Conservation (phyloP, 179 eudicot genomes). For the Beta lomatogona region DNA sequence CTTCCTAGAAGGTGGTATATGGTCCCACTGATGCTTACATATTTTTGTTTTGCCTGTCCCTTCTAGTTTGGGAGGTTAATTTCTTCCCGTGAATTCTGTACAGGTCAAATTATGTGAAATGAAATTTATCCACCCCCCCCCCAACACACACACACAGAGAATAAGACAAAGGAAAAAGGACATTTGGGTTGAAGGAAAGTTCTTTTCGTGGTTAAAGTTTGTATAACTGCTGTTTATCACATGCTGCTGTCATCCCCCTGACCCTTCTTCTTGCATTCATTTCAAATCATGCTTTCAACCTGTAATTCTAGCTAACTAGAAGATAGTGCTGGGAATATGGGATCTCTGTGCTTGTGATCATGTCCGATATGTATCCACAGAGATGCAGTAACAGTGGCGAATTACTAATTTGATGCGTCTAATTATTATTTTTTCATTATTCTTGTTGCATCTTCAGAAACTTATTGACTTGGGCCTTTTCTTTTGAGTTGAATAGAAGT, state of each 20-base stretch:
- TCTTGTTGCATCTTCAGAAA: background rate
- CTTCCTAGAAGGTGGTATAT: background rate
- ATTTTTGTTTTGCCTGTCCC: background rate
- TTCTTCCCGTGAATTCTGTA: background rate
- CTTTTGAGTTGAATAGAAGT: no score
- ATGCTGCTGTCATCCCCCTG: background rate
- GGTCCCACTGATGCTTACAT: background rate
- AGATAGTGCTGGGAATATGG: background rate
- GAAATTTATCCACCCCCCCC: background rate
- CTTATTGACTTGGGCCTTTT: background rate
- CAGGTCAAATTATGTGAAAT: background rate
- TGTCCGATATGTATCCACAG: background rate
- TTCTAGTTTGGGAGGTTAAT: background rate
- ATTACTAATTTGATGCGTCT: background rate
- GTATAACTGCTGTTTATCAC: background rate
- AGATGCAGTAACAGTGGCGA: background rate
- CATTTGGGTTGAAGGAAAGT: background rate
- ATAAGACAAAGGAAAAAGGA: background rate
- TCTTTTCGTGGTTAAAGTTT: background rate
- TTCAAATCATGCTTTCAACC: conserved; percentile 2
- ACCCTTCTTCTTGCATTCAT: background rate
- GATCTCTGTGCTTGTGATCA: background rate
- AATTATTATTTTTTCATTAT: no score
- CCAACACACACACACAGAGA: no score
- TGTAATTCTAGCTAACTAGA: background rate